Evolutionary conservation across 805 yeast species (phyloP).

Genomic region (Isabelozyma pseudorhagii): DNA sequence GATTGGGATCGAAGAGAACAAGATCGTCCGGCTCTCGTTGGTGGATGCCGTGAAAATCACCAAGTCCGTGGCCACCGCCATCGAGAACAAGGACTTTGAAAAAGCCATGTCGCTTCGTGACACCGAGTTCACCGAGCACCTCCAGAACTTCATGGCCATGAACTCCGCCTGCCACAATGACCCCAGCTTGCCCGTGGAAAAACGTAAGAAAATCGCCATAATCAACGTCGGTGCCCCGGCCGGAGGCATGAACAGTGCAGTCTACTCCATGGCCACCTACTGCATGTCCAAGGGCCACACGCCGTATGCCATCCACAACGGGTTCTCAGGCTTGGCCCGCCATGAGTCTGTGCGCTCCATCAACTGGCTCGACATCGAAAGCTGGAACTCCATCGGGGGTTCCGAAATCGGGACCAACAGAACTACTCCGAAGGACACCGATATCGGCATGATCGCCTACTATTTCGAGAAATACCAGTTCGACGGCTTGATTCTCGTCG

Average conservation of each 20-base stretch:
- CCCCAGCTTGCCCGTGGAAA: conserved; percentile 54
- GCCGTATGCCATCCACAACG: conserved; percentile 89
- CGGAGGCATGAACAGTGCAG: conserved; percentile 91
- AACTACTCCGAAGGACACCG: conserved; percentile 69
- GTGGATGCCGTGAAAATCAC: conserved; percentile 89
- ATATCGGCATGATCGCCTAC: conserved; percentile 87
- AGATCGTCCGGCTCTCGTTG: conserved; percentile 77
- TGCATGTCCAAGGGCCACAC: conserved; percentile 87
- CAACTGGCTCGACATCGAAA: conserved; percentile 82
- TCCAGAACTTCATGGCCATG: conserved; percentile 67
- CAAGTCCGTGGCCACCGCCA: conserved; percentile 86
- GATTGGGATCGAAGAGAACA: conserved; percentile 87
- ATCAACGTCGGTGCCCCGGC: conserved; percentile 97
- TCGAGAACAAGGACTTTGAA: conserved; percentile 72
- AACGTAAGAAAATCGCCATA: conserved; percentile 75
- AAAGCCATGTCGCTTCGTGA: conserved; percentile 87
- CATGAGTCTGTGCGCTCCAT: conserved; percentile 79
- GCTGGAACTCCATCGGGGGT: conserved; percentile 89
- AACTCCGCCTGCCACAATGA: conserved; percentile 65
- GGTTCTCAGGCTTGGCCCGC: conserved; percentile 86
- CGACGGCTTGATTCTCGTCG: conserved; percentile 87
- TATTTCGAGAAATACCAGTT: conserved; percentile 85
- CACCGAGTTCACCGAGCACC: conserved; percentile 80
- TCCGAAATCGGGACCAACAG: conserved; percentile 97
- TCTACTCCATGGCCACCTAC: conserved; percentile 85